phyloP scores from a whole-genome alignment of 768 basidiomycete genomes.

The Kwoniella heveanensis region DNA sequence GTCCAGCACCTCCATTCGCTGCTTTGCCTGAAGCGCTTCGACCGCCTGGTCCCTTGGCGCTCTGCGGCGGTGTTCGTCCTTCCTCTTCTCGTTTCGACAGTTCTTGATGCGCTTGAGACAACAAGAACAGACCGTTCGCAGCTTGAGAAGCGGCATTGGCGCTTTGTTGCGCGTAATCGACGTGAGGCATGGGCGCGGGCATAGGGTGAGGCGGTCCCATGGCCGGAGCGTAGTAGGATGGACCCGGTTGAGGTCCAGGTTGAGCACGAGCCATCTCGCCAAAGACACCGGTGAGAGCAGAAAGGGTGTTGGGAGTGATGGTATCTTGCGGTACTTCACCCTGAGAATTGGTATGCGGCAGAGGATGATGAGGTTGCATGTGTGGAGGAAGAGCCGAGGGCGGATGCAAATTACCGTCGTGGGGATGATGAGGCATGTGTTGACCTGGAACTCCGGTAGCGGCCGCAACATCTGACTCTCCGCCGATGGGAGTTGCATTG shows the following conservation, averaged over 20 bases:
- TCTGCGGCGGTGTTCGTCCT: conserved; percentile 34
- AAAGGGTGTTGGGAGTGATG: conserved; percentile 72
- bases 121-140: conserved; percentile 88
- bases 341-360: conserved; percentile 33
- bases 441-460: conserved; percentile 10
- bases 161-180: conserved; percentile 57
- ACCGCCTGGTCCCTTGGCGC: neutral
- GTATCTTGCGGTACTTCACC: conserved; percentile 43
- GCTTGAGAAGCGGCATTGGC: conserved; percentile 69
- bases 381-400: conserved; percentile 46
- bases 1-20: conserved; percentile 40
- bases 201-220: conserved; percentile 28
- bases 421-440: neutral
- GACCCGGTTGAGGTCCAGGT: conserved; percentile 22
- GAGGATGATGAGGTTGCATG: conserved; percentile 37
- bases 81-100: conserved; percentile 89
- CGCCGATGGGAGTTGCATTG: conserved; percentile 59
- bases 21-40: conserved; percentile 3
- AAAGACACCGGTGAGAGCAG: conserved; percentile 77
- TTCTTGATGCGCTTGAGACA: conserved; percentile 94
- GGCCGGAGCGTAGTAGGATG: conserved; percentile 8
- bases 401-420: conserved; percentile 18
- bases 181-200: conserved; percentile 30
- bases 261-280: conserved; percentile 57
- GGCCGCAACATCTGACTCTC: conserved; percentile 26